Base-by-base conservation (phyloP, 352 stramenopile species). In the Albugo candida region DNA sequence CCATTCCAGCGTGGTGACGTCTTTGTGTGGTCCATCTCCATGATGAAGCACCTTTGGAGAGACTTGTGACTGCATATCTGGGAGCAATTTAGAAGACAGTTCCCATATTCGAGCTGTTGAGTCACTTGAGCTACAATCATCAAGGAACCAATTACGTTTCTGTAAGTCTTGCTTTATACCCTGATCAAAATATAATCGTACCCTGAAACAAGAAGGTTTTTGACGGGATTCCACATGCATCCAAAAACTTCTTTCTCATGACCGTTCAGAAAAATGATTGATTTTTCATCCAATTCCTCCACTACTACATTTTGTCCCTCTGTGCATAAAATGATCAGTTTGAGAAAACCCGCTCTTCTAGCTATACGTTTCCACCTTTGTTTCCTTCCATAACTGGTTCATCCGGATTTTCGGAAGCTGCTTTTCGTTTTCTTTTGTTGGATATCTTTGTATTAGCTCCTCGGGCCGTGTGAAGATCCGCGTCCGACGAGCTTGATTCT, bases 1-100 rank as follows among this genome's bases (percentile, higher is more conserved):
- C 94, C 94, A 98, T 67, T 97, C 94, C 36, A 99, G 67, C 41
- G 92, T 98, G 40, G 93, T 98, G 6, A 99, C 93, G 61, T 98
- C 94, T 59, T 97, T 98, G 59, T 96, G 94, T 21, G 83, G 61
- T 27, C 88, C 80, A 21, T 87, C 75, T 44, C 86, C 79, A 47
- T 89, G 76, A 45, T 69, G 65, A 36, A 89, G 52, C 20, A 89
- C 70, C 38, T 73, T 82, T 1, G 68, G 61, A 2, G 61, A 47
- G 3, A 64, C 41, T 1, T 60, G 41, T 13, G 66, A 60, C 27
- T 54, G 52, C 48, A 79, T 64, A 36, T 60, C 49, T 6, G 40
- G 40, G 4, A 48, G 56, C 49, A 83, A 49, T 54, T 82, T 71
- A 48, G 54, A 73, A n/a, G 81, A 79, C 41, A 97, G 78, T 48